Evolutionary conservation across 768 basidiomycete species (phyloP).

Genomic region (Suillus variegatus): DNA sequence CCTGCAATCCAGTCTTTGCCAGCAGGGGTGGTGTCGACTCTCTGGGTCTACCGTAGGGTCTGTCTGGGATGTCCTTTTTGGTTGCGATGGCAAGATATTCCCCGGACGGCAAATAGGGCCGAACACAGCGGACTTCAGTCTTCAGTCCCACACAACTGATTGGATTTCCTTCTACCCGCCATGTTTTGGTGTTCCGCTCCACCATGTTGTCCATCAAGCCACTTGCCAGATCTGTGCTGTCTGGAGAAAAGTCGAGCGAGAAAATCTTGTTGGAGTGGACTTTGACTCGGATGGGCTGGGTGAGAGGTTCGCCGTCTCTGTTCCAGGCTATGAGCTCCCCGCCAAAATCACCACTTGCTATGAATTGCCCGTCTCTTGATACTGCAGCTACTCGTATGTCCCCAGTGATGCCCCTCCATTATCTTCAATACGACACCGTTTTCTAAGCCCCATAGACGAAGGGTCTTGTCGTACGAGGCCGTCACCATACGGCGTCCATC

Average conservation of each 20-base stretch:
- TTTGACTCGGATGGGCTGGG: neutral
- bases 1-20: slow-evolving; percentile 37
- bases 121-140: too few relatives aligned
- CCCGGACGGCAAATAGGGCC: too few relatives aligned
- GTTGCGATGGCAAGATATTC: too few relatives aligned
- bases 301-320: neutral
- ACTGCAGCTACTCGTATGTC: neutral
- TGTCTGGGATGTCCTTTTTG: too few relatives aligned
- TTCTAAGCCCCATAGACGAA: neutral
- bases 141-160: too few relatives aligned
- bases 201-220: too few relatives aligned
- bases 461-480: neutral
- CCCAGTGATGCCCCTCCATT: neutral
- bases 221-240: too few relatives aligned
- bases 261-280: neutral
- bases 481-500: neutral
- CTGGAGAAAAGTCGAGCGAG: too few relatives aligned
- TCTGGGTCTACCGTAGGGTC: too few relatives aligned
- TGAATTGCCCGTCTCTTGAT: neutral
- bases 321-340: neutral
- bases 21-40: slow-evolving; percentile 25
- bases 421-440: neutral
- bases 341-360: neutral
- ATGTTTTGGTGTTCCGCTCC: too few relatives aligned
- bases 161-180: too few relatives aligned